Base-by-base conservation (phyloP, 2,329 filamentous ascomycete species). In the Dendrostoma leiphaemia region DNA sequence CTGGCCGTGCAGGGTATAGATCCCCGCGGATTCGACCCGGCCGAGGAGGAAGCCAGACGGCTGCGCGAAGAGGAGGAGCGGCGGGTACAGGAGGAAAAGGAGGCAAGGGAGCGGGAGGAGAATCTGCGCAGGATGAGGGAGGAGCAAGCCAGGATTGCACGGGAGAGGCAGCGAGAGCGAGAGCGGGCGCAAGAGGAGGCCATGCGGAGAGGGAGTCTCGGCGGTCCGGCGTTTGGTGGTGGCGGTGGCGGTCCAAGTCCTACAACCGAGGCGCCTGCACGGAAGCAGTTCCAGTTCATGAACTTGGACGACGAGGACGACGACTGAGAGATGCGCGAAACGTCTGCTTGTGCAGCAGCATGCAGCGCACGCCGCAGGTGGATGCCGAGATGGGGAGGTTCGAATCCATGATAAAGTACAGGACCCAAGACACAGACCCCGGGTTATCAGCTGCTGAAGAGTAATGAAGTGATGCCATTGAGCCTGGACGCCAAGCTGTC, bases 1-100 rank as follows among this genome's bases (percentile, higher is more conserved):
- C 77, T 90, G 58, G 61, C 80, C 5, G 84, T 88, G 62, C 71
- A 77, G 51, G 86, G 85, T 7, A 77, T 82, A 60, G 82, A 89
- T 65, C 84, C 83, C 8, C 78, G 73, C 51, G 77, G 75, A 32
- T 82, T 81, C 64, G 83, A 86, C 60, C 83, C 84, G 1, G 76
- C 72, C 24, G 81, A 82, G 58, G 77, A 80, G 61, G 77, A 77
- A 58, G 74, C 74, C 60, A 75, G 74, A 65, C 69, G 68, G 37
- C 71, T 71, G 53, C 77, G 78, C 48, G 79, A 82, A 51, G 80
- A 81, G 57, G 74, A 76, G 57, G 75, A 77, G 65, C 71, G 70
- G 38, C 73, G 73, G 49, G 78, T 79, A 54, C 79, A 80, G 44
- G 79, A 81, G 56, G 76, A 77, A 61, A 61, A 61, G 28, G 66